Base-by-base conservation (phyloP, 129 eudicot genomes). In the Chrysanthemum seticuspe region DNA sequence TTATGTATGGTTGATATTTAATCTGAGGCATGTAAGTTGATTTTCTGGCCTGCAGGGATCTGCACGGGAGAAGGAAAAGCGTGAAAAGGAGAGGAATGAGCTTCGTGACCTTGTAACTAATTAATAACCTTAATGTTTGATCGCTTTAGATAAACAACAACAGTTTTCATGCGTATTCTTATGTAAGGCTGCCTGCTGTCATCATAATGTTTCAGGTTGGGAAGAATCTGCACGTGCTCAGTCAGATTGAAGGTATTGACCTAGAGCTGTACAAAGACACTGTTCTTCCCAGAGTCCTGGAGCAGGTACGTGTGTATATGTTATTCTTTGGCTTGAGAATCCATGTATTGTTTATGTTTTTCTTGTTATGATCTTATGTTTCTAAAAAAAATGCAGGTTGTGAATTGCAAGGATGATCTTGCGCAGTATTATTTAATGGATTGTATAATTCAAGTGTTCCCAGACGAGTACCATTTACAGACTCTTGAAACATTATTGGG, bases 161-260 rank as follows among this genome's bases (percentile, higher is more conserved):
- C 12, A 57, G 40, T 27, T 65, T 70, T 40, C 29, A 29, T 66
- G 77, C 18, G 27, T 49, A 56, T 75, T 70, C 72, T 78, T 75
- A 86, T 66, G 31, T 54, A 62, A 56, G 74, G 68, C 62, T 71
- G 65, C 61, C 70, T 68, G 57, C 71, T 64, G 62, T 71, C 78
- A 15, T 57, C 77, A 63, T 70, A 45, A 65, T 77, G 82, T 70
- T 65, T 70, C 76, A 92, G 98, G 98, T 92, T 72, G 98, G 98
- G 70, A 92, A 92, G 90, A 92, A 92, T 82, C 84, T 92, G 57
- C 98, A 92, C 68, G 96, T 92, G 84, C 98, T 92, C 73, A 67
- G 98, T 87, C 98, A 92, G 87, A 89, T 92, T 74, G 98, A 92
- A 80, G 98, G 98, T 64, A 88, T 92, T 83, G 98, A 92, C 83